Percentiles rank a stretch among this genome's conserved stretches.
phyloP scores from a whole-genome alignment of 2,329 filamentous ascomycete species.

The Gnomoniopsis smithogilvyi region DNA sequence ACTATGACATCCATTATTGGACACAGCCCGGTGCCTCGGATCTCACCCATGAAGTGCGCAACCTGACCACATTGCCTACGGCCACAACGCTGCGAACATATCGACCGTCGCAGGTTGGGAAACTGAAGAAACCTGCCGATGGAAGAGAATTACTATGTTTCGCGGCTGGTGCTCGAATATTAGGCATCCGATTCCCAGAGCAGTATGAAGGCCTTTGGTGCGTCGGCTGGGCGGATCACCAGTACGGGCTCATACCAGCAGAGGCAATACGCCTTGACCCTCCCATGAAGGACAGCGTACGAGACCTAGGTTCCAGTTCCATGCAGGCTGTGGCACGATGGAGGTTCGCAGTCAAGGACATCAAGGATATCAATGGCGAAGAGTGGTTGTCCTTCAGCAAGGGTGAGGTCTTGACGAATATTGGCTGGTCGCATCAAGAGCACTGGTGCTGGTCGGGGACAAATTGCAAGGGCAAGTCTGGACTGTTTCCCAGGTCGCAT shows the following conservation, averaged over 20 bases:
- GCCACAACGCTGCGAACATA: conserved; percentile 42
- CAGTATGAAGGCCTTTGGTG: conserved; percentile 54
- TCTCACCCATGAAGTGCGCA: conserved; percentile 36
- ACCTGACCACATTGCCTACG: conserved; percentile 40
- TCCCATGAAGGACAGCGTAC: conserved; percentile 42
- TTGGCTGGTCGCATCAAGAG: conserved; percentile 45
- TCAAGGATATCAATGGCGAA: conserved; percentile 21
- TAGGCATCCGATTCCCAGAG: conserved; percentile 48
- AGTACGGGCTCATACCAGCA: conserved; percentile 44
- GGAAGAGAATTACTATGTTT: conserved; percentile 22
- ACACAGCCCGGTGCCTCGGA: conserved; percentile 37
- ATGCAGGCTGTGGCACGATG: conserved; percentile 47
- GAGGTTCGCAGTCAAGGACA: conserved; percentile 46
- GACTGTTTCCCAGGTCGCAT: conserved; percentile 50
- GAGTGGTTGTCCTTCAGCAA: conserved; percentile 60
- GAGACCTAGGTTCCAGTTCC: conserved; percentile 39
- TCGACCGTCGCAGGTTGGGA: conserved; percentile 2
- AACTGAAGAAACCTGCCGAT: not conserved
- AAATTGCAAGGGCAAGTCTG: conserved; percentile 49
- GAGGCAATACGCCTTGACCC: conserved; percentile 45
- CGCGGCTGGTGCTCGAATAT: conserved; percentile 42
- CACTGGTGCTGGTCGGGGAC: conserved; percentile 57
- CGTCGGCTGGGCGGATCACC: conserved; percentile 53
- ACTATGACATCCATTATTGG: conserved; percentile 52
- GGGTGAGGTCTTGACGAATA: conserved; percentile 64